These are phyloP conservation scores for Cystobasidium ongulense DNA, from an alignment of 768 basidiomycete genomes.

Conservation along the genomic window DNA sequence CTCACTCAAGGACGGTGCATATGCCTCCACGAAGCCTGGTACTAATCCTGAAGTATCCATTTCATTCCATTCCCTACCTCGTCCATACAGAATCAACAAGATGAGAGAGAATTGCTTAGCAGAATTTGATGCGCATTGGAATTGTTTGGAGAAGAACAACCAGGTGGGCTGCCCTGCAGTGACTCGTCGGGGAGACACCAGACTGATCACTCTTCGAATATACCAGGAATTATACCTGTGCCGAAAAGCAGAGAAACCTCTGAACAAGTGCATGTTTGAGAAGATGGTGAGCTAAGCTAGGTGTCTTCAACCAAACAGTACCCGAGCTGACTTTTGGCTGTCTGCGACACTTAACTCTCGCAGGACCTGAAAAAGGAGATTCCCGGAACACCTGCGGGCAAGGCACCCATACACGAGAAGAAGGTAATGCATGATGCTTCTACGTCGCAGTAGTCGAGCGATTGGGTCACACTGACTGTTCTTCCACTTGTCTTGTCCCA, in stretches of 20 bases:
- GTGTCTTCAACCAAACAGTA: neutral
- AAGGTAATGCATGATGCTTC: conserved; percentile 42
- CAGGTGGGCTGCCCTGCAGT: conserved; percentile 64
- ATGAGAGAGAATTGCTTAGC: conserved; percentile 82
- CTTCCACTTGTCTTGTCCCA: neutral
- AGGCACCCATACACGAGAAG: conserved; percentile 80
- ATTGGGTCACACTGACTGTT: neutral
- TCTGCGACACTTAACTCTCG: neutral
- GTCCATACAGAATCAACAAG: conserved; percentile 64
- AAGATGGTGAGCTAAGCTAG: conserved; percentile 55
- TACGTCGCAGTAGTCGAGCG: conserved; percentile 41
- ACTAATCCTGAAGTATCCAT: neutral
- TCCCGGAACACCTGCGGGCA: conserved; percentile 73
- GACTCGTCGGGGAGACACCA: neutral
- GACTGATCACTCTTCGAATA: neutral
- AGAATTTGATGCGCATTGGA: conserved; percentile 86
- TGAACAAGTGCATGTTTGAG: conserved; percentile 93
- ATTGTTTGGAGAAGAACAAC: conserved; percentile 87
- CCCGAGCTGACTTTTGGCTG: neutral
- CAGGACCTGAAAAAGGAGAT: conserved; percentile 87
- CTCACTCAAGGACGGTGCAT: neutral
- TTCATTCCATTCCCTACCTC: neutral
- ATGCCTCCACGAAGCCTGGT: neutral
- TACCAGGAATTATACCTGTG: conserved; percentile 76
- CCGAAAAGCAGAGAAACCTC: conserved; percentile 72